phyloP scores from a whole-genome alignment of 805 yeast genomes.

The Blastobotrys parvus region DNA sequence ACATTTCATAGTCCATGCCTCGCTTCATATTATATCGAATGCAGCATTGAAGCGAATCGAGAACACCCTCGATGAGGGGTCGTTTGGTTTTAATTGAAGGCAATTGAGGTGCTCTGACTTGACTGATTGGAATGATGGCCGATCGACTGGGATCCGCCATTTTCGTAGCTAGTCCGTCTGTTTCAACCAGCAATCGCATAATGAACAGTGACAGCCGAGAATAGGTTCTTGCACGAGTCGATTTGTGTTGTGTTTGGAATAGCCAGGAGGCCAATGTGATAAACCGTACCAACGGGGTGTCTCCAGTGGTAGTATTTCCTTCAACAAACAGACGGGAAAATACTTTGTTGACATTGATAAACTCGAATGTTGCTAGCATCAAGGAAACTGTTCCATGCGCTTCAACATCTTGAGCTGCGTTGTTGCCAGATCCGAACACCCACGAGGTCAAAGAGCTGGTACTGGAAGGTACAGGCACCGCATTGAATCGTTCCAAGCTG shows the following conservation, averaged over 20 bases:
- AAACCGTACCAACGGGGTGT: slow-evolving; percentile 23
- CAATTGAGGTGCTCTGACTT: slow-evolving; percentile 20
- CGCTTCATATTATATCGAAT: slow-evolving; percentile 27
- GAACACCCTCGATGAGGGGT: slow-evolving; percentile 27
- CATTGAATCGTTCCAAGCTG: slow-evolving; percentile 11
- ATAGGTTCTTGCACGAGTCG: slow-evolving; percentile 22
- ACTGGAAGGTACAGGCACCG: background rate
- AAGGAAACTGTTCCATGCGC: slow-evolving; percentile 17
- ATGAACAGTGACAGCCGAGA: slow-evolving; percentile 25
- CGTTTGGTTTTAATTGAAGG: slow-evolving; percentile 19
- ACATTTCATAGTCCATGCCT: slow-evolving; percentile 23
- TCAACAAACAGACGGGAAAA: slow-evolving; percentile 25
- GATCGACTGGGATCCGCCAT: slow-evolving; percentile 4
- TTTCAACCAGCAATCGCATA: slow-evolving; percentile 26
- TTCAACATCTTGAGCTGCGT: background rate
- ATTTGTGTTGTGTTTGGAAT: slow-evolving; percentile 23
- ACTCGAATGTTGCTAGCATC: slow-evolving; percentile 27
- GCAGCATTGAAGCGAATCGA: slow-evolving; percentile 28
- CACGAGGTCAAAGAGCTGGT: slow-evolving; percentile 4
- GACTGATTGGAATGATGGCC: slow-evolving; percentile 13
- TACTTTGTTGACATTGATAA: slow-evolving; percentile 28
- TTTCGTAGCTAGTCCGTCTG: slow-evolving; percentile 9
- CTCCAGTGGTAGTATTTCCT: slow-evolving; percentile 11
- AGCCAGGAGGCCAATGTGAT: slow-evolving; percentile 25
- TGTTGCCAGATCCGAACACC: slow-evolving; percentile 1